A percentile compares a stretch with the other conserved stretches of the same genome.
Conservation (phyloP, 345 rosid genomes). For the Linum trigynum region DNA sequence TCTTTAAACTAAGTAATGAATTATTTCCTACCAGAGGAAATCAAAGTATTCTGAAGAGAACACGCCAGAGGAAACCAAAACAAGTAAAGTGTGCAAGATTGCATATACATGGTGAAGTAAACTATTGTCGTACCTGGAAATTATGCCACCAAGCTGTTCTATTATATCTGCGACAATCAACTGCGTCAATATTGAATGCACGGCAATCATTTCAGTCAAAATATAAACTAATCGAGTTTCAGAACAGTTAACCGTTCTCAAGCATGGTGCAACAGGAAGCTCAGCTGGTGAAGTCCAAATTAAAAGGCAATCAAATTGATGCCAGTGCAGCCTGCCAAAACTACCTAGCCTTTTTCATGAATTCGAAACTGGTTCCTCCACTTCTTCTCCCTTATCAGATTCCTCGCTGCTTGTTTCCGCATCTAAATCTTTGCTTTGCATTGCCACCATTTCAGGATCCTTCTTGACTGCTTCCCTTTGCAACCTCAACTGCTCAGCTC, state of each 20-base stretch:
- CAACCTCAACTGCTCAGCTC: constrained; percentile 27
- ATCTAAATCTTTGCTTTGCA: neutral
- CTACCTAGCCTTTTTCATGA: neutral
- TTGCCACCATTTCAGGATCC: neutral
- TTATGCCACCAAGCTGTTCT: constrained; percentile 14
- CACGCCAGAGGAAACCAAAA: neutral
- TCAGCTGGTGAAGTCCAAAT: neutral
- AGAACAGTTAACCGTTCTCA: neutral
- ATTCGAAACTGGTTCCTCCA: neutral
- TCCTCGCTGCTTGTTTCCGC: neutral
- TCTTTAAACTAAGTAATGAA: neutral
- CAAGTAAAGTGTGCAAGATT: neutral
- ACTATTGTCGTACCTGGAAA: neutral
- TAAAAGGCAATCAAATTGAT: too few species aligned
- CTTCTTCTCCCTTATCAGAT: neutral
- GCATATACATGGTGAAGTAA: neutral
- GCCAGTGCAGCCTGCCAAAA: neutral
- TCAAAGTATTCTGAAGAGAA: neutral
- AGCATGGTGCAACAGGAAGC: neutral
- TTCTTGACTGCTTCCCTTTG: neutral
- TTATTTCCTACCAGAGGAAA: neutral
- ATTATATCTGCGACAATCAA: constrained; percentile 37
- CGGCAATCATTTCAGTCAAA: neutral
- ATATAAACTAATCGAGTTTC: neutral
- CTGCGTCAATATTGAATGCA: constrained; percentile 48